Evolutionary conservation across 352 stramenopile species (phyloP).

Genomic region (Phytophthora pseudosyringae): DNA sequence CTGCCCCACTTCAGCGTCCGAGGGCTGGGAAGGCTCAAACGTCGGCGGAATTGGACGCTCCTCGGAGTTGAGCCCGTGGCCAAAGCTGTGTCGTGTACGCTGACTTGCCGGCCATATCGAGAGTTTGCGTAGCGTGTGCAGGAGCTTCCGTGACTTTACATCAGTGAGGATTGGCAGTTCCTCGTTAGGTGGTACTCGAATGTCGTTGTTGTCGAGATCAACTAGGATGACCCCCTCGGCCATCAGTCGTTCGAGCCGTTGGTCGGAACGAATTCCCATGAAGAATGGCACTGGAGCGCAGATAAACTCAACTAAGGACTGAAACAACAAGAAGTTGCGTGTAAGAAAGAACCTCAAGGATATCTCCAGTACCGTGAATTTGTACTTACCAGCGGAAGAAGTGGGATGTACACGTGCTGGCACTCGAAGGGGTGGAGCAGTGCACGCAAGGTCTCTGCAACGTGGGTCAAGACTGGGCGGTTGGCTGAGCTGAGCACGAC

Average conservation of each 20-base stretch:
- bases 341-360: too few species aligned
- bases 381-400: slow-evolving; percentile 62
- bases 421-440: slow-evolving; percentile 72
- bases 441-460: slow-evolving; percentile 67
- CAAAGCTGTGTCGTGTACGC: slow-evolving; percentile 25
- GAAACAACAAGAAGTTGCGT: background rate
- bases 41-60: slow-evolving; percentile 4
- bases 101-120: slow-evolving; percentile 55
- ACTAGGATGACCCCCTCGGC: slow-evolving; percentile 71
- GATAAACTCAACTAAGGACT: slow-evolving; percentile 77
- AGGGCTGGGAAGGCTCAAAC: slow-evolving; percentile 31
- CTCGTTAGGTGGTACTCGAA: slow-evolving; percentile 50
- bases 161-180: slow-evolving; percentile 59
- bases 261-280: slow-evolving; percentile 67
- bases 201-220: slow-evolving; percentile 72
- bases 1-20: slow-evolving; percentile 35
- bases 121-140: slow-evolving; percentile 58
- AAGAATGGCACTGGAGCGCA: slow-evolving; percentile 80
- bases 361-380: too few species aligned
- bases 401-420: slow-evolving; percentile 80
- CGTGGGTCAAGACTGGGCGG: slow-evolving; percentile 62
- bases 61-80: slow-evolving; percentile 8
- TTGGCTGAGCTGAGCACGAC: slow-evolving; percentile 67
- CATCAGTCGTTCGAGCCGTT: slow-evolving; percentile 45
- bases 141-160: slow-evolving; percentile 63